These are phyloP conservation scores for Peterozyma xylosa DNA, from an alignment of 805 yeast genomes.

Conservation along the genomic window DNA sequence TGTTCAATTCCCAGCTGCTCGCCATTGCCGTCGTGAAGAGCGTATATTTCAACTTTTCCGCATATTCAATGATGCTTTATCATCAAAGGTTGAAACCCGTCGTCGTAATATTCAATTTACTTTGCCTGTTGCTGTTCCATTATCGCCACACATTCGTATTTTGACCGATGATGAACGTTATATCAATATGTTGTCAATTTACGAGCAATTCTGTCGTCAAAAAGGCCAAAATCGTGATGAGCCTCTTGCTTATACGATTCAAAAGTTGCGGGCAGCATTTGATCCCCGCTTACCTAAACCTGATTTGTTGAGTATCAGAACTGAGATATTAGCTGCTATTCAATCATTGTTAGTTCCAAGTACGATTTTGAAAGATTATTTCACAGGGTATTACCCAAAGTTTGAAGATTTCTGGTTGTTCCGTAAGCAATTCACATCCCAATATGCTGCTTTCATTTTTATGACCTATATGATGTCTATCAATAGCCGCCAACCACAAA, in stretches of 20 bases:
- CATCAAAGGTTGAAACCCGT: constrained; percentile 80
- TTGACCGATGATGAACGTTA: constrained; percentile 77
- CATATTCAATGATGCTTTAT: constrained; percentile 73
- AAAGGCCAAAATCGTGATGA: constrained; percentile 76
- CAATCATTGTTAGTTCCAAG: constrained; percentile 84
- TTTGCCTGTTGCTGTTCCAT: constrained; percentile 85
- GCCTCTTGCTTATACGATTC: constrained; percentile 79
- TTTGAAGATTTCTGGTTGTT: constrained; percentile 97
- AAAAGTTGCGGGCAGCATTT: constrained; percentile 83
- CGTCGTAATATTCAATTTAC: constrained; percentile 80
- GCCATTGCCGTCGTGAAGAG: constrained; percentile 96
- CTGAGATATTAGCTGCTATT: constrained; percentile 85
- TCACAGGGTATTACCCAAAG: constrained; percentile 56
- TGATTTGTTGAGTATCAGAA: constrained; percentile 78
- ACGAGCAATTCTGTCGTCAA: constrained; percentile 78
- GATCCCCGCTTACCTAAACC: constrained; percentile 94
- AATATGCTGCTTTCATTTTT: constrained; percentile 88
- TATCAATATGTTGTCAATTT: constrained; percentile 70
- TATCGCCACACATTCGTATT: constrained; percentile 90
- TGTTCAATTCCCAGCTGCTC: constrained; percentile 95
- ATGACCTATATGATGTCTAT: constrained; percentile 93
- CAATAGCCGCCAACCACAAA: constrained; percentile 88
- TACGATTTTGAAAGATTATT: constrained; percentile 74
- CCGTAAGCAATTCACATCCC: constrained; percentile 90
- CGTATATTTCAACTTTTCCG: constrained; percentile 87